These are phyloP conservation scores for Clavispora asparagi DNA, from an alignment of 805 yeast species.

Conservation along the genomic window DNA sequence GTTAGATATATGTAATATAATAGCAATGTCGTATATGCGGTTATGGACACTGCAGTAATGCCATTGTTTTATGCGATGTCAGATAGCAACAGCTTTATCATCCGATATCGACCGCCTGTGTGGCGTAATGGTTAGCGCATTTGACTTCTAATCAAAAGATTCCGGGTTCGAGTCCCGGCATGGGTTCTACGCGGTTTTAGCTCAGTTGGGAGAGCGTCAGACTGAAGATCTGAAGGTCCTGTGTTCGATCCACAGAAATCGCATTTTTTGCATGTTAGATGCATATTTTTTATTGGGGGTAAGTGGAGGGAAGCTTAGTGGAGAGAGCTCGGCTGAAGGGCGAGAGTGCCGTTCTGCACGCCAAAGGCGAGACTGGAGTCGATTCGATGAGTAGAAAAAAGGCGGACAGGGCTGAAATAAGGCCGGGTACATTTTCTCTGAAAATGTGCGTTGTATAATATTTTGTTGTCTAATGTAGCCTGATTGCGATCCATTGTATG, in stretches of 20 bases:
- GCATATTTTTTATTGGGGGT: no score
- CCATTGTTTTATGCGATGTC: conserved; percentile 2
- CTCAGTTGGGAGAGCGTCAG: conserved; percentile 31
- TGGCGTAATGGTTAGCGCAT: conserved; percentile 20
- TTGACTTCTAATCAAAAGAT: conserved; percentile 19
- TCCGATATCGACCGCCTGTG: conserved; percentile 9
- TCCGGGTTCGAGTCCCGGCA: conserved; percentile 21
- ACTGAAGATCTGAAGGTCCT: conserved; percentile 23
- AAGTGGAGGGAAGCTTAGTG: no score
- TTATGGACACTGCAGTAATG: neutral
- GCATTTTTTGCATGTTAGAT: conserved; percentile 8
- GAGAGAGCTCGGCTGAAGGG: no score
- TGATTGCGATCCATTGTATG: no score
- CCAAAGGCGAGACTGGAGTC: no score
- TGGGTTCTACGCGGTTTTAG: conserved; percentile 21
- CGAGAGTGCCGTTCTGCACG: no score
- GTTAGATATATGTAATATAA: neutral
- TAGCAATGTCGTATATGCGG: neutral
- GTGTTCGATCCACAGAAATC: conserved; percentile 19
- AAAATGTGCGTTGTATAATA: no score
- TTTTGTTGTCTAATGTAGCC: no score
- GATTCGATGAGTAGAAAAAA: no score
- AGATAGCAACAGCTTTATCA: neutral
- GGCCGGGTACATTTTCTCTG: no score
- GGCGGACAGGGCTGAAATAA: no score